Evolutionary conservation across 2,329 filamentous ascomycete genomes (phyloP), one percentile per base, ranked within the genome.

Genomic region (Neurospora sp.): DNA sequence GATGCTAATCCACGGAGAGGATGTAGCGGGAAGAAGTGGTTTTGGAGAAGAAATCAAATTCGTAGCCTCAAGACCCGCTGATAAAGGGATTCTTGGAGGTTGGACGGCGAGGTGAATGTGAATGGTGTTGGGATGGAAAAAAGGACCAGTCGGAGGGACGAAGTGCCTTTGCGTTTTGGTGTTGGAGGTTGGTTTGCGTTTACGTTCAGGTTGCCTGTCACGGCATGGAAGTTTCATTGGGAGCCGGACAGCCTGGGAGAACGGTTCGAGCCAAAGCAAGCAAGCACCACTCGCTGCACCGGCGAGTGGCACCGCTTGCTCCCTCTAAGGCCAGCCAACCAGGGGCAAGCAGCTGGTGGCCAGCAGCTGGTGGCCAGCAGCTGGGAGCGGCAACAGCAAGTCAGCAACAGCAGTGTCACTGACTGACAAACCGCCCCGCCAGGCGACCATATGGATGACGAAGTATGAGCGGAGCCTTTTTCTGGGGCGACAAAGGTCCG

Each of bases 381-480:
- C 43, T 52, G 43, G 43, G 43, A 52, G 43, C 43, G 43, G 43
- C 43, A 52, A 52, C 4, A 23, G 43, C 43, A 52, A 52, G 23
- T 23, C 4, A 23, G 43, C 43, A 52, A 52, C 43, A 52, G 43
- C 43, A 52, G 43, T 43, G 41, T 19, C 41, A 46, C n/a, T 19
- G 41, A 52, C 43, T 52, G 43, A 52, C 46, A 52, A 52, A 52
- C 46, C 46, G 46, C 46, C 46, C 46, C 72, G 74, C 70, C 72
- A 78, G 77, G 77, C 76, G 75, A 75, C 76, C 72, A 76, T 72
- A 74, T 69, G 75, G 75, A 78, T 78, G 77, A 78, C 77, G 77
- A 77, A 72, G 74, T 74, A 3, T 3, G 3, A 52, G 72, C 71
- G 73, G 74, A 74, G 72, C 71, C 72, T 73, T 66, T 66, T 52